Evolutionary conservation across 306 rosid genomes (phyloP).

Genomic region (cucumber (Cucumis sativus)): DNA sequence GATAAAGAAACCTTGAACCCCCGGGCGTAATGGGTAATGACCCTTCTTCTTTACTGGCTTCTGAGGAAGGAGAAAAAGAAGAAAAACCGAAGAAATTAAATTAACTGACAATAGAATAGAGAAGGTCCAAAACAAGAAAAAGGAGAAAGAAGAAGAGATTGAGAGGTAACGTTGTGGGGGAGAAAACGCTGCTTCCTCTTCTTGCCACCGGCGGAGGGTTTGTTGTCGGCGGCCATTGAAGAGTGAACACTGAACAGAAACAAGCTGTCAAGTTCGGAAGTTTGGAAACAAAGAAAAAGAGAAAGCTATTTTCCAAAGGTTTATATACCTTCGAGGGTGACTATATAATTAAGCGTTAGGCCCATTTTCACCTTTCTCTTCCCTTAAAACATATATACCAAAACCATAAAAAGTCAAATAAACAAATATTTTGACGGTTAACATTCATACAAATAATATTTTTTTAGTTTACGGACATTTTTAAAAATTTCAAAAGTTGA

Average conservation of each 20-base stretch:
- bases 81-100: not conserved
- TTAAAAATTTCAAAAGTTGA: no score
- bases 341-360: no score
- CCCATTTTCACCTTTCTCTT: no score
- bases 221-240: conserved; percentile 45
- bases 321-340: no score
- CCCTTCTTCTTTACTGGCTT: conserved; percentile 83
- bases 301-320: no score
- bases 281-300: not conserved
- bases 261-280: not conserved
- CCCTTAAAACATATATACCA: no score
- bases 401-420: no score
- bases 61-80: conserved; percentile 24
- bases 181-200: conserved; percentile 72
- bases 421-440: no score
- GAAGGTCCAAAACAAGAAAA: not conserved
- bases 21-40: conserved; percentile 68
- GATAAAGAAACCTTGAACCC: conserved; percentile 84
- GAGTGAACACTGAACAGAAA: not conserved
- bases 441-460: no score
- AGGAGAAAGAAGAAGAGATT: not conserved
- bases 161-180: conserved; percentile 50
- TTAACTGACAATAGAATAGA: not conserved
- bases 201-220: conserved; percentile 27
- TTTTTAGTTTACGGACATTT: no score